Evolutionary conservation across 352 stramenopile genomes (phyloP), one percentile per base, ranked within the genome.

Genomic region (Phytophthora niederhauseri): DNA sequence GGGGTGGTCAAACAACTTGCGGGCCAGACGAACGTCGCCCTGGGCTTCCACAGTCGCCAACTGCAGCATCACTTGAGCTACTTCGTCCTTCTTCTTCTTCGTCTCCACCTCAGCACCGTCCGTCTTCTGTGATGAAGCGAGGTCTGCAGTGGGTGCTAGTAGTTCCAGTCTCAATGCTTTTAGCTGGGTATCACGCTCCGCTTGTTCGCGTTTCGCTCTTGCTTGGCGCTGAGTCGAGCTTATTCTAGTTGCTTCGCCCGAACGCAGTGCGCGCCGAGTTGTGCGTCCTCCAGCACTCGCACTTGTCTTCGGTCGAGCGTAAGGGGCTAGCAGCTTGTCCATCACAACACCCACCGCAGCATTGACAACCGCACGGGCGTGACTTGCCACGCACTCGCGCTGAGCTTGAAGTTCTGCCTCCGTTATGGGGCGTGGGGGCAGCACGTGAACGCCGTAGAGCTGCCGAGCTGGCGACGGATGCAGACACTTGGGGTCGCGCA

Each of bases 1-100:
- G 3, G 22, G 20, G 11, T 89, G 64, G 0, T 63, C 55, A 1
- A 85, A 43, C 24, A 93, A 36, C 34, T 75, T 71, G n/a, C 73
- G 61, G 0, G 82, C 84, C 20, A 91, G 64, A 1, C 58, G 61
- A 30, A 38, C 0, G 12, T 91, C 81, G 2, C 84, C 84, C 19
- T 82, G 82, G 2, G 82, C 79, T 73, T 93, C 84, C 15, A 81
- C 70, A 0, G 77, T 66, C 6, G 84, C 82, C 11, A 92, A 59
- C 15, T 88, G 38, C 38, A 87, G 59, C 38, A 80, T 43, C n/a
- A 74, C 57, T 14, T 52, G 50, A 19, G 38, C n/a, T 31, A 70
- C 28, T 22, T 60, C 61, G 0, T 70, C 58, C 22, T 64, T 65
- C 12, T 54, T 68, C 22, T 66, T 74, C 22, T 59, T 64, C 61